Evolutionary conservation across 768 basidiomycete genomes (phyloP), one percentile per base, ranked within the genome.

Genomic region (Psilocybe sp.): DNA sequence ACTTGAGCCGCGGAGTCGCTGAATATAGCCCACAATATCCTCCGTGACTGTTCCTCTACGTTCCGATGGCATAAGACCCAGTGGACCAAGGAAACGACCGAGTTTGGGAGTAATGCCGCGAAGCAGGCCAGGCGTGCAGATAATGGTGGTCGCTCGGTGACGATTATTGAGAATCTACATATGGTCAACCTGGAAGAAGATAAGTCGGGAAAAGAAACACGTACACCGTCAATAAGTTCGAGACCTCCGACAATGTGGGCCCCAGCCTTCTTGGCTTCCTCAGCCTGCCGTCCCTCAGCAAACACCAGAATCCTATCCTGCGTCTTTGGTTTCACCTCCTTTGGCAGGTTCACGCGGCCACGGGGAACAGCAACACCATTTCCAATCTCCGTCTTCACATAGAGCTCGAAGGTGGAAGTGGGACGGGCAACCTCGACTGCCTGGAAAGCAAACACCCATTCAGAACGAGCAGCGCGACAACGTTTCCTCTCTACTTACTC

Each of bases 61-160:
- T 54, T 88, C 91, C 6, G 90, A 89, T 10, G 97, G 97, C 95
- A 99, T 97, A 40, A 98, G 71, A 49, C 96, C 96, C 46, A 91
- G 82, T 37, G 93, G 95, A 59, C 96, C 84, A 69, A 69, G 89
- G 73, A 67, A 87, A 70, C 71, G 90, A 71, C 66, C 94, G 2
- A 98, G 77, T 60, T 80, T 85, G 4, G 88, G 83, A 11, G 87
- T 85, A 53, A 98, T 90, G 31, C 83, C 69, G 40, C 82, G 79
- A 47, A 93, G 81, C 60, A 96, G 82, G 12, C 81, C 77, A 3
- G 91, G 83, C 0, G 91, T 91, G 46, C 87, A 89, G 20, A 98
- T 77, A 58, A 94, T 87, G 40, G 89, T 85, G 12, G 90, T 92
- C 5, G 89, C 93, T 53, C 79, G 76, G 56, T 92, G 77, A 48